Evolutionary conservation across 169 alveolate species (phyloP).

Genomic region (Cryptosporidium sp.): DNA sequence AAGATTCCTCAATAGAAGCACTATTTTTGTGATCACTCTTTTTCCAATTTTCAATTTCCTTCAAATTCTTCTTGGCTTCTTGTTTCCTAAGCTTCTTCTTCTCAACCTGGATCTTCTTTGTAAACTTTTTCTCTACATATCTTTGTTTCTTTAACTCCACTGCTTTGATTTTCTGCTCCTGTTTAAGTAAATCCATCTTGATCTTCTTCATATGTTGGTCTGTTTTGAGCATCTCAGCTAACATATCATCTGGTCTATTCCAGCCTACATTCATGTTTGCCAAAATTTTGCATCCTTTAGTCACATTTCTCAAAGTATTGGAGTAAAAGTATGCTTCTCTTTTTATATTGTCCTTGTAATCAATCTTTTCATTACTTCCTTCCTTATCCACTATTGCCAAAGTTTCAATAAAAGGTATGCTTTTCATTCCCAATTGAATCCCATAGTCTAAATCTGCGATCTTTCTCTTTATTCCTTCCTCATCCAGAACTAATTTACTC

Average conservation of each 20-base stretch:
- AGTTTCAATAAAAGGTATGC: slow-evolving; percentile 57
- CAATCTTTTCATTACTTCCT: slow-evolving; percentile 14
- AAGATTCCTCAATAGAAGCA: slow-evolving; percentile 60
- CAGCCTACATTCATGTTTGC: slow-evolving; percentile 11
- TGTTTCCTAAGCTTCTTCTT: slow-evolving; percentile 57
- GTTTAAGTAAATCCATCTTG: slow-evolving; percentile 49
- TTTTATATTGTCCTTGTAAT: slow-evolving; percentile 34
- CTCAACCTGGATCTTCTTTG: slow-evolving; percentile 50
- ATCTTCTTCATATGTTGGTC: slow-evolving; percentile 76
- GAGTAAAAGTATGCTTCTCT: slow-evolving; percentile 53
- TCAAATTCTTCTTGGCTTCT: slow-evolving; percentile 58
- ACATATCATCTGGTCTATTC: slow-evolving; percentile 77
- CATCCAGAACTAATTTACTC: slow-evolving; percentile 7
- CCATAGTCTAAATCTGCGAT: slow-evolving; percentile 12
- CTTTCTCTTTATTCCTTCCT: slow-evolving; percentile 23
- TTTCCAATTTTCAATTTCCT: slow-evolving; percentile 68
- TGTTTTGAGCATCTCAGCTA: slow-evolving; percentile 76
- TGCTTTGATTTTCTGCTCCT: slow-evolving; percentile 50
- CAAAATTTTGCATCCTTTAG: slow-evolving; percentile 7
- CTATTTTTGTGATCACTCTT: slow-evolving; percentile 1
- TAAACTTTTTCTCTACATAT: slow-evolving; percentile 60
- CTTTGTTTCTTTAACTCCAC: slow-evolving; percentile 34
- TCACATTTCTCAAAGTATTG: slow-evolving; percentile 49
- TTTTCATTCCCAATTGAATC: slow-evolving; percentile 11
- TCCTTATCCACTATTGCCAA: slow-evolving; percentile 1